phyloP scores from a whole-genome alignment of 2,329 filamentous ascomycete genomes.

The Penicillium hordei region DNA sequence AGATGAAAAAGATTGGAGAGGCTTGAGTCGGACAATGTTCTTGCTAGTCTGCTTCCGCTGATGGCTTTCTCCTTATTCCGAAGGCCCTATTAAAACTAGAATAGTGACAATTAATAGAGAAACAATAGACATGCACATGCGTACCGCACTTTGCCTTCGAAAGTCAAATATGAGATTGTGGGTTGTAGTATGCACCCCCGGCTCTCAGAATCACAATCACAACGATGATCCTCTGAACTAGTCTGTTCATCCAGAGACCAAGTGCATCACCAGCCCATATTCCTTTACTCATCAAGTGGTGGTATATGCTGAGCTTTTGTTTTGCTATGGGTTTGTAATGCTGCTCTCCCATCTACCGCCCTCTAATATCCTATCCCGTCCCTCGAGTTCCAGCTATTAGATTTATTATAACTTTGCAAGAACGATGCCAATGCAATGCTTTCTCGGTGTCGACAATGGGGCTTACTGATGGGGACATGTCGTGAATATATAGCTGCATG shows the following conservation, averaged over 20 bases:
- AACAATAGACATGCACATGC: background rate
- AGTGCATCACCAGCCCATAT: background rate
- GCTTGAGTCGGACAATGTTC: background rate
- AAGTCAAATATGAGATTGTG: background rate
- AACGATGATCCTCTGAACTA: too few species aligned
- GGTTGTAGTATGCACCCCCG: background rate
- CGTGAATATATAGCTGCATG: too few species aligned
- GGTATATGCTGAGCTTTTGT: too few species aligned
- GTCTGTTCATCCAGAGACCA: background rate
- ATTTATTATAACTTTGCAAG: too few species aligned
- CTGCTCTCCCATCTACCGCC: too few species aligned
- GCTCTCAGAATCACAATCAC: background rate
- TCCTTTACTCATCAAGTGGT: too few species aligned
- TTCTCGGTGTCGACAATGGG: background rate
- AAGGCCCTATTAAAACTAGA: background rate
- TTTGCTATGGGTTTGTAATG: too few species aligned
- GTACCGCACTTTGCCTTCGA: background rate
- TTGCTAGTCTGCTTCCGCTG: background rate
- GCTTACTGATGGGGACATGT: background rate
- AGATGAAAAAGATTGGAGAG: background rate
- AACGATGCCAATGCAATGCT: background rate
- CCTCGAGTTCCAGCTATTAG: too few species aligned
- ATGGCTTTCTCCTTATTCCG: background rate
- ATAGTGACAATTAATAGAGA: background rate
- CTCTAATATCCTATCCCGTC: too few species aligned